These are phyloP conservation scores for Teratosphaeria pseudoeucalypti DNA, from an alignment of 2,329 filamentous ascomycete genomes.

Conservation along the genomic window DNA sequence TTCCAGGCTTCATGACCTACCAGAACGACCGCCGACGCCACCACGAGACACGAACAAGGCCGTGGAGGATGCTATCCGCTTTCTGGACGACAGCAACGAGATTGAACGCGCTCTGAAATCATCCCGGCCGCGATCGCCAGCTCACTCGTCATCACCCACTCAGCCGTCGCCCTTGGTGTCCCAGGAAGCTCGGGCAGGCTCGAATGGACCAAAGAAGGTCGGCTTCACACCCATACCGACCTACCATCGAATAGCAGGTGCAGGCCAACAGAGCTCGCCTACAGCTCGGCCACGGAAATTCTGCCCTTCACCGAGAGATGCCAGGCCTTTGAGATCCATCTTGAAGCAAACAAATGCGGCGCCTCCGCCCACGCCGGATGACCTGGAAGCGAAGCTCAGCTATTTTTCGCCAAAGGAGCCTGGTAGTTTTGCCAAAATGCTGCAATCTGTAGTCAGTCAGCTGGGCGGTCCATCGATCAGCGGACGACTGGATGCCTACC, in stretches of 20 bases:
- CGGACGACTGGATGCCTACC: conserved; percentile 75
- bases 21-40: conserved; percentile 46
- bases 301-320: conserved; percentile 38
- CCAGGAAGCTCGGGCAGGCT: conserved; percentile 20
- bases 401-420: conserved; percentile 37
- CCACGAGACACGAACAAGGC: conserved; percentile 36
- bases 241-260: conserved; percentile 29
- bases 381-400: conserved; percentile 31
- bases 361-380: conserved; percentile 26
- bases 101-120: conserved; percentile 4
- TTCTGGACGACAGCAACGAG: conserved; percentile 30
- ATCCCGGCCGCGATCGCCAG: not conserved
- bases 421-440: conserved; percentile 62
- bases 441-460: conserved; percentile 75
- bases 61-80: conserved; percentile 33
- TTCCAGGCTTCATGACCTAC: conserved; percentile 35
- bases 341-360: conserved; percentile 56
- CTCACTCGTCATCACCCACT: not conserved
- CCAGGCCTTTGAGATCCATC: conserved; percentile 59
- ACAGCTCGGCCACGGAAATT: conserved; percentile 30
- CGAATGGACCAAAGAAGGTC: conserved; percentile 44
- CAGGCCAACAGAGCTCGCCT: conserved; percentile 28
- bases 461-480: conserved; percentile 63
- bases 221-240: conserved; percentile 51
- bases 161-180: not conserved